Conservation (phyloP, 192 early-diverging fungal genomes). For the Podila clonocystis region DNA sequence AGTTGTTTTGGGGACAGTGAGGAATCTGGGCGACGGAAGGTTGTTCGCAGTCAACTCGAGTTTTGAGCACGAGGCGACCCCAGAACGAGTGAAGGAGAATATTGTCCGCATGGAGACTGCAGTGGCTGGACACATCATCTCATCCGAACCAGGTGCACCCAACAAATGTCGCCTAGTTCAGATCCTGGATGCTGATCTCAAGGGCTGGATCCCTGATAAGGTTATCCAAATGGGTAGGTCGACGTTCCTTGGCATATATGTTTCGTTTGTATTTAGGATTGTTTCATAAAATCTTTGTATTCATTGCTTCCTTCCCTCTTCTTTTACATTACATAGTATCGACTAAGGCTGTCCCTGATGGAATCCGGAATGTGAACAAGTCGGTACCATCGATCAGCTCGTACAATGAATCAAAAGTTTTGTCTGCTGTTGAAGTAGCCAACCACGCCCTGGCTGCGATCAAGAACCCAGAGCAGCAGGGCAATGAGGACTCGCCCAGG, state of each 20-base stretch:
- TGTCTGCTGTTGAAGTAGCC: not conserved
- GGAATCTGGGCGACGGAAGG: conserved; percentile 30
- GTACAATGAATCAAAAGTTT: conserved; percentile 17
- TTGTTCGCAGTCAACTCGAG: conserved; percentile 29
- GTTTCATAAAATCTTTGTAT: too few relatives aligned
- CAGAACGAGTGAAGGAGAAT: conserved; percentile 31
- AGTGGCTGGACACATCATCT: conserved; percentile 44
- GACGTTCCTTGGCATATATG: not conserved
- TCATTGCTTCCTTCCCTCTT: not conserved
- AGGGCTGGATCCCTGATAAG: conserved; percentile 53
- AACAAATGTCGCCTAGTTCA: conserved; percentile 40
- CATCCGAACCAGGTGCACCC: conserved; percentile 35
- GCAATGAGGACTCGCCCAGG: not conserved
- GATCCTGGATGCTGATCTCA: conserved; percentile 45
- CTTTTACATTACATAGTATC: conserved; percentile 14
- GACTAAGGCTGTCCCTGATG: conserved; percentile 43
- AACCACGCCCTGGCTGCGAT: not conserved
- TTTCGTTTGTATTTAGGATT: not conserved
- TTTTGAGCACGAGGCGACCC: conserved; percentile 40
- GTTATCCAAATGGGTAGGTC: conserved; percentile 42
- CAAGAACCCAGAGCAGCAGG: not conserved
- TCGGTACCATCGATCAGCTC: conserved; percentile 8
- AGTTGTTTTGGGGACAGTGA: conserved; percentile 32
- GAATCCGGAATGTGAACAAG: conserved; percentile 42
- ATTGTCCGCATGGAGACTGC: conserved; percentile 48